phyloP scores from a whole-genome alignment of 1,284 basidiomycete genomes.

The Cryptococcus sp. region DNA sequence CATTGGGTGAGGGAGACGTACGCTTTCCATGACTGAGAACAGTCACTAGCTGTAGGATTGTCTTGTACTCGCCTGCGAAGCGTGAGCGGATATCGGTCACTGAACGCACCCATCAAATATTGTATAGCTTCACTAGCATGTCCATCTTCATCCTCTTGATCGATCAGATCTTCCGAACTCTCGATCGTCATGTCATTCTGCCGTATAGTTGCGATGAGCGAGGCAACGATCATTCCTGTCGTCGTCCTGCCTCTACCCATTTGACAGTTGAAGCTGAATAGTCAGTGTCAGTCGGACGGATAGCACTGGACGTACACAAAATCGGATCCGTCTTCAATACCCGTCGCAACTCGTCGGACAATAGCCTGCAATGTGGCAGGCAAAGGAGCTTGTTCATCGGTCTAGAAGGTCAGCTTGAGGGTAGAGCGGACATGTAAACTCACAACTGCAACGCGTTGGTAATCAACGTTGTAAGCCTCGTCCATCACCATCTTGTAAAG shows the following conservation, averaged over 20 bases:
- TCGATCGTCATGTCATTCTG: slow-evolving; percentile 27
- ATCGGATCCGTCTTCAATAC: slow-evolving; percentile 61
- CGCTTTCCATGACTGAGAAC: slow-evolving; percentile 43
- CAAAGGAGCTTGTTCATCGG: slow-evolving; percentile 91
- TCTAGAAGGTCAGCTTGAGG: slow-evolving; percentile 53
- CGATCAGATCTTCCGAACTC: slow-evolving; percentile 21
- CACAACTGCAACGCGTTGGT: slow-evolving; percentile 79
- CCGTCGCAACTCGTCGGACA: slow-evolving; percentile 64
- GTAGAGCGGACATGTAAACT: slow-evolving; percentile 31
- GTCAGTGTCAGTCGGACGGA: neutral
- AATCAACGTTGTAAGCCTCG: slow-evolving; percentile 83
- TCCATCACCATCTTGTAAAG: slow-evolving; percentile 47
- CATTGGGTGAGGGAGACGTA: slow-evolving; percentile 9
- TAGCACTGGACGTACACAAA: slow-evolving; percentile 70
- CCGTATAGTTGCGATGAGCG: slow-evolving; percentile 71
- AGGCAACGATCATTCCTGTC: slow-evolving; percentile 89
- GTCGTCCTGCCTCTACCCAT: slow-evolving; percentile 59
- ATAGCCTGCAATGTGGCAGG: slow-evolving; percentile 77
- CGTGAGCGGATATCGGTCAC: neutral
- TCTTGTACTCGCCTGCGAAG: slow-evolving; percentile 85
- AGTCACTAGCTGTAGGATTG: slow-evolving; percentile 74
- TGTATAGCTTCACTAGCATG: slow-evolving; percentile 78
- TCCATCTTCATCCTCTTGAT: slow-evolving; percentile 53
- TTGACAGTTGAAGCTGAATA: slow-evolving; percentile 48
- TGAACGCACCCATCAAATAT: slow-evolving; percentile 68